Evolutionary conservation across 495 filamentous ascomycete genomes (phyloP).

Genomic region (Articulospora tetracladia): DNA sequence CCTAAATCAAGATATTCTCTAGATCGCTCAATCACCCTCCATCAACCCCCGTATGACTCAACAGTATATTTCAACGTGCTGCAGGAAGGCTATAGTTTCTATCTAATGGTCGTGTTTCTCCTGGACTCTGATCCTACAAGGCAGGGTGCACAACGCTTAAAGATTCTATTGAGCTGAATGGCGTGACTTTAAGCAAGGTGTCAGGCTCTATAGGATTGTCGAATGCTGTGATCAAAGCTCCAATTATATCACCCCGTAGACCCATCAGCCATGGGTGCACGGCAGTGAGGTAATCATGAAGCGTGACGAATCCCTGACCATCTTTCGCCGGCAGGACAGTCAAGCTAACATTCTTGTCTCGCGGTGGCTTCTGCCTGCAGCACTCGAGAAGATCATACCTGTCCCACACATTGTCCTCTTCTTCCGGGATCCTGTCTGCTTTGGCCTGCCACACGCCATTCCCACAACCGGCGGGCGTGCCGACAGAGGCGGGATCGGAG

Average conservation of each 20-base stretch:
- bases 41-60: too few relatives aligned
- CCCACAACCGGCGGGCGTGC: too few relatives aligned
- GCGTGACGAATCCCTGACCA: constrained; percentile 20
- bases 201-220: background rate
- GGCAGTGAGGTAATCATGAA: constrained; percentile 24
- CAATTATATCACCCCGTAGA: constrained; percentile 19
- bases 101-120: too few relatives aligned
- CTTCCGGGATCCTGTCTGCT: background rate
- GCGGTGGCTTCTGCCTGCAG: constrained; percentile 20
- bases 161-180: too few relatives aligned
- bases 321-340: constrained; percentile 8
- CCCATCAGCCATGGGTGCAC: constrained; percentile 23
- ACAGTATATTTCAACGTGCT: too few relatives aligned
- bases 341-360: constrained; percentile 10
- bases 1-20: too few relatives aligned
- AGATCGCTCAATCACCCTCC: too few relatives aligned
- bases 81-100: too few relatives aligned
- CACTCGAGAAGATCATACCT: constrained; percentile 18
- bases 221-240: background rate
- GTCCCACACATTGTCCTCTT: background rate
- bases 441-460: background rate
- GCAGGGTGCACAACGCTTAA: too few relatives aligned
- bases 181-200: background rate
- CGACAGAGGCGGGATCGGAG: background rate
- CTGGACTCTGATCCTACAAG: too few relatives aligned